Evolutionary conservation across 192 early-diverging fungal species (phyloP).

Genomic region (Umbelopsis sp.): DNA sequence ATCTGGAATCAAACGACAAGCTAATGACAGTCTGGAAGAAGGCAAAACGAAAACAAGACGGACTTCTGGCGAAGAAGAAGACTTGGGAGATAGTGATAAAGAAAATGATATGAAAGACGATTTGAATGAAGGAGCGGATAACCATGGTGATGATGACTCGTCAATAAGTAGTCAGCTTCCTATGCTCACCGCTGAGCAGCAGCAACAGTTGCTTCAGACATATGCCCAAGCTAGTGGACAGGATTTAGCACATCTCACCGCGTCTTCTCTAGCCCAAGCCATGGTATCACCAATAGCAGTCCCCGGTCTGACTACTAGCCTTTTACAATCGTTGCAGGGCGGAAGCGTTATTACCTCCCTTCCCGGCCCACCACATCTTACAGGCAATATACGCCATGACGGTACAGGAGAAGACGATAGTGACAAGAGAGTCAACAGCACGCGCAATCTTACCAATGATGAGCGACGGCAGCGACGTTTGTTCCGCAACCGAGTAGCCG

Average conservation of each 20-base stretch:
- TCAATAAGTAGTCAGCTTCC: background rate
- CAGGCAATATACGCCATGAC: constrained; percentile 2
- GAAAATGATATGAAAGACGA: background rate
- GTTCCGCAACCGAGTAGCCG: constrained; percentile 77
- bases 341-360: constrained; percentile 38
- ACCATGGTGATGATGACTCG: background rate
- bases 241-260: constrained; percentile 34
- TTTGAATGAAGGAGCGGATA: background rate
- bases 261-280: constrained; percentile 40
- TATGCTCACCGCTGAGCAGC: constrained; percentile 24
- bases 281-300: constrained; percentile 42
- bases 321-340: constrained; percentile 34
- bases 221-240: constrained; percentile 39
- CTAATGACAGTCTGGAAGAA: background rate
- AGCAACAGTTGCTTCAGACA: constrained; percentile 34
- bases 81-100: background rate
- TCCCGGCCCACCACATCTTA: constrained; percentile 30
- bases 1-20: constrained; percentile 1
- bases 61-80: background rate
- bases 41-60: constrained; percentile 2
- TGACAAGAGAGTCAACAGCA: constrained; percentile 17
- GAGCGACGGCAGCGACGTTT: constrained; percentile 77
- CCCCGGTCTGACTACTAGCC: constrained; percentile 23
- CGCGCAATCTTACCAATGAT: constrained; percentile 60
- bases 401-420: constrained; percentile 24